Evolutionary conservation across 495 filamentous ascomycete species (phyloP), one percentile per base, ranked within the genome.

Genomic region (Sordaria brevicollis): DNA sequence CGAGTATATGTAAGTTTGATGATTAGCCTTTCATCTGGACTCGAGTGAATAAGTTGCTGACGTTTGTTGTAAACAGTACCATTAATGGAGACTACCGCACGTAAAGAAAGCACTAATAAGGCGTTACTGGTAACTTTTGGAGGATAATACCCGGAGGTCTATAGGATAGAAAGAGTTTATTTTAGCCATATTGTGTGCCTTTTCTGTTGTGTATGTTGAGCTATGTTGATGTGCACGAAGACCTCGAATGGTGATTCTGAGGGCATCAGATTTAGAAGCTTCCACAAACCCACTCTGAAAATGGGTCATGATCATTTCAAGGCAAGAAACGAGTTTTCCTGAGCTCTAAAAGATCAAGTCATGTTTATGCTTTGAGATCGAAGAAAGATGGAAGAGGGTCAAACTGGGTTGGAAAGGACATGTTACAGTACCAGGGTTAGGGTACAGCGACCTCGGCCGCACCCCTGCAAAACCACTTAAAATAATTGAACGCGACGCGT

Each of bases 31-130:
- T 34, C 17, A 25, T 62, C 66, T 66, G 36, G 38, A n/a, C 25
- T 65, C 29, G 13, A 43, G 49, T 21, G 49, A 35, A n/a, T 41
- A 71, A 31, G 39, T 49, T 21, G 43, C 72, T 75, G 65, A 77
- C 15, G 13, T 19, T 67, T 11, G 65, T 38, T n/a, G 11, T 21
- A 34, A 65, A 68, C 33, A 79, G 89, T 57, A 96, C 93, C 38
- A 97, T 96, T 76, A 96, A 97, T 79, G 93, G 91, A 65, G 93
- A 97, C 79, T 97, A 97, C 81, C 82, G 93, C 72, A 95, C 92
- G 69, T 94, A 76, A 71, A 68, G 9, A 68, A 10, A 25, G 19
- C 62, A 67, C 41, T 35, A 67, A 34, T 35, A 35, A 62, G 49
- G 49, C 49, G 49, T 62, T 62, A 62, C 11, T 62, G n/a, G 49